Percentiles rank a stretch among this genome's conserved stretches.
Conservation (phyloP, 1,284 basidiomycete genomes). For the Tylopilus orsonianus region DNA sequence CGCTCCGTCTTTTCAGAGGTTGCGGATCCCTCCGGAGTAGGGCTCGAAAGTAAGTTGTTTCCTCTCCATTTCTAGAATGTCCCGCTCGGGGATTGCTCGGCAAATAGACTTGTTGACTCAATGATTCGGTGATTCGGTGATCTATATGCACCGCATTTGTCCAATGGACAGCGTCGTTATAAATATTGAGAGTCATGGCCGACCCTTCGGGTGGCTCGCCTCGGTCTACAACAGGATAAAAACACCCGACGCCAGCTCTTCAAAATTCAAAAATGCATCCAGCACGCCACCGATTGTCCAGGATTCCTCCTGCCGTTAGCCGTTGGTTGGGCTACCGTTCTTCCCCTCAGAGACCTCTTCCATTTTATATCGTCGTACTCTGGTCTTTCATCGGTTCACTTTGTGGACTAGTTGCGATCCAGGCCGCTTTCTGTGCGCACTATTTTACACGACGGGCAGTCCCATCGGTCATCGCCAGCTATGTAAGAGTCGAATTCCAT, state of each 20-base stretch:
- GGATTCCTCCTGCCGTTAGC: constrained; percentile 5
- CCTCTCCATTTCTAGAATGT: not conserved
- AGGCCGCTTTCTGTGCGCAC: constrained; percentile 50
- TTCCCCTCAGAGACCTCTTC: constrained; percentile 6
- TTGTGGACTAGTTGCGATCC: constrained; percentile 54
- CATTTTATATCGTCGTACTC: constrained; percentile 4
- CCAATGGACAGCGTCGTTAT: not conserved
- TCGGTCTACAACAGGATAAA: not conserved
- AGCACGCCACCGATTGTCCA: not conserved
- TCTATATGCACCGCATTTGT: not conserved
- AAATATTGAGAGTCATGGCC: not conserved
- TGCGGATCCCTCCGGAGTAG: no score
- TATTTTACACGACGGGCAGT: constrained; percentile 50
- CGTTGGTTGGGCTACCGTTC: constrained; percentile 19
- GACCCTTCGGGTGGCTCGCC: not conserved
- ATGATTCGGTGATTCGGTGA: not conserved
- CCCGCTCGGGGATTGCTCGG: not conserved
- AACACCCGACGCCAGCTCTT: not conserved
- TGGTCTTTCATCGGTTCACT: constrained; percentile 55
- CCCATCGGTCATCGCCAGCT: constrained; percentile 37
- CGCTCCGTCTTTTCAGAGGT: no score
- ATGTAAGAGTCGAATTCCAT: constrained; percentile 15
- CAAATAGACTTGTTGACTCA: not conserved
- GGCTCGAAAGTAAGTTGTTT: no score
- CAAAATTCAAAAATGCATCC: not conserved